A percentile compares a stretch with the other conserved stretches of the same genome.
These are phyloP conservation scores for Collybia nuda DNA, from an alignment of 768 basidiomycete species.

Conservation along the genomic window DNA sequence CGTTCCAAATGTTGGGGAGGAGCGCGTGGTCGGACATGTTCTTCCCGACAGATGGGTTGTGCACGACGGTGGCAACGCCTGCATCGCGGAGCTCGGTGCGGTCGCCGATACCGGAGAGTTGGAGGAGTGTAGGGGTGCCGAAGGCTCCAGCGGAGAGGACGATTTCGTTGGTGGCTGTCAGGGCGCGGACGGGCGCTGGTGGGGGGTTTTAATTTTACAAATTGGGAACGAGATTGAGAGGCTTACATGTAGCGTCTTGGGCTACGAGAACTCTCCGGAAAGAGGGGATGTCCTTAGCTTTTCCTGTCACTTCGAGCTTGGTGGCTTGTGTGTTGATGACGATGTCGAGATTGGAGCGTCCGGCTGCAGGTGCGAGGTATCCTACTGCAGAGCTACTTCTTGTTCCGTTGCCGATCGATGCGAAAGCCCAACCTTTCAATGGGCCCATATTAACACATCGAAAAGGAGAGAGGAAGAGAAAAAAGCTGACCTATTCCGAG, in stretches of 20 bases:
- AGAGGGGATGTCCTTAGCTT: background rate
- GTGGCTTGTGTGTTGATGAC: constrained; percentile 22
- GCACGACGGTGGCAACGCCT: constrained; percentile 22
- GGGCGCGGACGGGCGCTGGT: background rate
- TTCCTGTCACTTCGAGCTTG: constrained; percentile 2
- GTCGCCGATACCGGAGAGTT: constrained; percentile 35
- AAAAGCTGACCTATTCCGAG: constrained; percentile 25
- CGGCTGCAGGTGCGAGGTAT: constrained; percentile 26
- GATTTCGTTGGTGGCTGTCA: constrained; percentile 29
- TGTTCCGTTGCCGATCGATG: constrained; percentile 14
- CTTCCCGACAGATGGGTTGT: constrained; percentile 35
- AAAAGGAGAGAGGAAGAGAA: background rate
- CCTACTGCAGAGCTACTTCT: constrained; percentile 29
- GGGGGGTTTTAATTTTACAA: too few species aligned
- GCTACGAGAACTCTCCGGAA: constrained; percentile 7
- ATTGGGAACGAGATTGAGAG: too few species aligned
- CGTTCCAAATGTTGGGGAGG: constrained; percentile 18
- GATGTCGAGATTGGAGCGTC: constrained; percentile 28
- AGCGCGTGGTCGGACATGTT: constrained; percentile 32
- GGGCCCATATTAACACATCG: constrained; percentile 1
- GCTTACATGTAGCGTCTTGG: constrained; percentile 3
- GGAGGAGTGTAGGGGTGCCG: constrained; percentile 32
- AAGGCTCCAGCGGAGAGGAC: constrained; percentile 36
- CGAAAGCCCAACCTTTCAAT: constrained; percentile 15
- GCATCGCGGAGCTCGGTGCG: constrained; percentile 17